Percentiles rank a stretch among this genome's conserved stretches.
phyloP scores from a whole-genome alignment of 441 rosid genomes.

The Capsella rubella region DNA sequence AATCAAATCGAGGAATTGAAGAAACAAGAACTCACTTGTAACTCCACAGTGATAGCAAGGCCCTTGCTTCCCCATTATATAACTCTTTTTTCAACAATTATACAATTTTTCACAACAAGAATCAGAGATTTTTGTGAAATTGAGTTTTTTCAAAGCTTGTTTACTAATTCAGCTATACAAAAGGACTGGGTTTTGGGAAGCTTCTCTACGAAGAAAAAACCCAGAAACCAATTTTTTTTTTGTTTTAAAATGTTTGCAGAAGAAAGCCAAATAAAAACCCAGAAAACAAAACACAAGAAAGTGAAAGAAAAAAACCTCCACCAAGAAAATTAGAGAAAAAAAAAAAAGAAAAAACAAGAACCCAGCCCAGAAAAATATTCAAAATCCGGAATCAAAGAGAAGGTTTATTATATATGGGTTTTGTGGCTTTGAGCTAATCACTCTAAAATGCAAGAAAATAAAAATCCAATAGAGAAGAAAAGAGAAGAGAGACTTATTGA shows the following conservation, averaged over 20 bases:
- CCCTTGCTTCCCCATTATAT: slow-evolving; percentile 95
- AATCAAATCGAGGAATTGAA: slow-evolving; percentile 41
- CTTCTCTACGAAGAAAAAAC: slow-evolving; percentile 51
- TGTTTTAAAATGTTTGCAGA: slow-evolving; percentile 30
- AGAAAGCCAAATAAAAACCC: slow-evolving; percentile 51
- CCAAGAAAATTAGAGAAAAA: slow-evolving; percentile 23
- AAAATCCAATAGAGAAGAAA: slow-evolving; percentile 60
- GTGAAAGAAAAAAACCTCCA: slow-evolving; percentile 18
- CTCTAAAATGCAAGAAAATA: slow-evolving; percentile 41
- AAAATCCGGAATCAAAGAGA: slow-evolving; percentile 22
- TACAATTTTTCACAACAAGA: slow-evolving; percentile 12
- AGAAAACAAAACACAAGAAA: neutral
- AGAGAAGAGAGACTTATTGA: slow-evolving; percentile 50
- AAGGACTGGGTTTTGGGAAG: slow-evolving; percentile 48
- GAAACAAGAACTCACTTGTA: slow-evolving; percentile 97
- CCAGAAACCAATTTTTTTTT: neutral
- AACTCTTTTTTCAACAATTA: slow-evolving; percentile 40
- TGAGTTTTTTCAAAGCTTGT: slow-evolving; percentile 4
- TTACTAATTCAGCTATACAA: slow-evolving; percentile 25
- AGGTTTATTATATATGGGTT: slow-evolving; percentile 29
- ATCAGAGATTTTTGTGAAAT: slow-evolving; percentile 4
- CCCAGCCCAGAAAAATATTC: slow-evolving; percentile 27
- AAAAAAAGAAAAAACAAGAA: neutral
- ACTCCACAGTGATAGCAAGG: slow-evolving; percentile 99
- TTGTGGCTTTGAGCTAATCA: slow-evolving; percentile 27